phyloP scores from a whole-genome alignment of 2,329 filamentous ascomycete genomes.

The Neopestalotiopsis clavispora region DNA sequence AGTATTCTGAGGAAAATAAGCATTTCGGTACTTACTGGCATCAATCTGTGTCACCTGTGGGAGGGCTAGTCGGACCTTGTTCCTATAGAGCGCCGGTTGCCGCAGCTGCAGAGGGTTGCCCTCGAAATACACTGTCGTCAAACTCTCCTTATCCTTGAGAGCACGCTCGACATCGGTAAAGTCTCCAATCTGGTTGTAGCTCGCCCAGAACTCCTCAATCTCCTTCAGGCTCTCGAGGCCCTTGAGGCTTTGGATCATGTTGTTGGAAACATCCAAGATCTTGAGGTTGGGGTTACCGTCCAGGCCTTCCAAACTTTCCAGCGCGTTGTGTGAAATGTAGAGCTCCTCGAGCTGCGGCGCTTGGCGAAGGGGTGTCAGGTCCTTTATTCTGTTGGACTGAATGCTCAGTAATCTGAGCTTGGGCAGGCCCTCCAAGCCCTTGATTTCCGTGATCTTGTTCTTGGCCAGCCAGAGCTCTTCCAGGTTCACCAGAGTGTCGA shows the following conservation, averaged over 20 bases:
- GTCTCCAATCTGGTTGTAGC: conserved; percentile 80
- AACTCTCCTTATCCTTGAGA: conserved; percentile 75
- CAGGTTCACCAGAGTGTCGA: conserved; percentile 77
- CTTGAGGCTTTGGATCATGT: conserved; percentile 76
- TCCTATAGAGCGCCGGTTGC: conserved; percentile 85
- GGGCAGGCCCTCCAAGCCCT: conserved; percentile 73
- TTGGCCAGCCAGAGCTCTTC: conserved; percentile 94
- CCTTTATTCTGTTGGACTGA: conserved; percentile 89
- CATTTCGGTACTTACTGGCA: conserved; percentile 76
- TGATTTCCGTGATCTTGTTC: conserved; percentile 91
- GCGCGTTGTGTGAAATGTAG: conserved; percentile 94
- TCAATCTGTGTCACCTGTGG: conserved; percentile 93
- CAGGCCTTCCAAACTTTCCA: conserved; percentile 77
- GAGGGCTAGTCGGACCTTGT: conserved; percentile 87
- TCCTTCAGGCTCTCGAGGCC: conserved; percentile 72
- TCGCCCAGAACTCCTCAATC: conserved; percentile 93
- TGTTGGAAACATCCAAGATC: conserved; percentile 88
- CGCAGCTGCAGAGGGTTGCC: conserved; percentile 86
- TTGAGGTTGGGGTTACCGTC: conserved; percentile 70
- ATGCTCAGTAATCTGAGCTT: conserved; percentile 90
- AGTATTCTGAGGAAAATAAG: background rate
- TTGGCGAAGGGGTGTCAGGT: conserved; percentile 75
- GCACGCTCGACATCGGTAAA: conserved; percentile 83
- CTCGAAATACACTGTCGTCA: conserved; percentile 95
- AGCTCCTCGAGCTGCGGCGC: conserved; percentile 85